Evolutionary conservation across 768 basidiomycete genomes (phyloP), one percentile per base, ranked within the genome.

Genomic region (Pleurotus tuber-regium): DNA sequence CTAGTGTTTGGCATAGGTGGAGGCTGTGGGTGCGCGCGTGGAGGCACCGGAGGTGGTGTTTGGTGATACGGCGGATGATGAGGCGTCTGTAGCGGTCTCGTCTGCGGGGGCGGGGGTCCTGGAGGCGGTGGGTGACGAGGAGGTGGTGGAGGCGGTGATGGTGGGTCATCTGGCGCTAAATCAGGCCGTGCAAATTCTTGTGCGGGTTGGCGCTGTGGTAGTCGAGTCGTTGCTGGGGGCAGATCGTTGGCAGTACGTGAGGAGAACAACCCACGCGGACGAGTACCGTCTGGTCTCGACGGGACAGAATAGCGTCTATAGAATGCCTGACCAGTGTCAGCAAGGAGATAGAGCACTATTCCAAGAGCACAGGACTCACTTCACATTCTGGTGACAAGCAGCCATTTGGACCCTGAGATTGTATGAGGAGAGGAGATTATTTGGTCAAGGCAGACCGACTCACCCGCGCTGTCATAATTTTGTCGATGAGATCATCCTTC

Each of bases 401-500:
- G 1, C 88, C 87, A 58, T 82, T 79, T 14, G 65, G 59, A 9
- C 64, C 76, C 87, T 89, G 41, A 9, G 21, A 4, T 19, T n/a
- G n/a, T 38, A n/a, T n/a, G n/a, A n/a, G n/a, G 18, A 25, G 41
- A 10, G 41, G 23, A 42, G 26, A 18, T 10, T 11, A 21, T 33
- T 14, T 16, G 5, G 36, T 19, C 46, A 18, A 5, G 33, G n/a
- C 28, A 28, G 3, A 50, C 21, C 33, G 26, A 67, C 80, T 49
- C 61, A 88, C 89, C 59, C 73, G 73, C 11, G 72, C 73, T 10
- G 59, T 61, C 61, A 89, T 39, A 40, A 87, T 77, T 33, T 73
- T 79, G 44, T 89, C 84, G 31, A 91, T 80, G 39, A 91, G 68
- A 62, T 91, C 89, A 46, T 87, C 84, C 66, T 91, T 91, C 64